Percentiles rank a stretch among this genome's conserved stretches.
phyloP scores from a whole-genome alignment of 139 green algal genomes.

The Prasinococcaceae sp. region DNA sequence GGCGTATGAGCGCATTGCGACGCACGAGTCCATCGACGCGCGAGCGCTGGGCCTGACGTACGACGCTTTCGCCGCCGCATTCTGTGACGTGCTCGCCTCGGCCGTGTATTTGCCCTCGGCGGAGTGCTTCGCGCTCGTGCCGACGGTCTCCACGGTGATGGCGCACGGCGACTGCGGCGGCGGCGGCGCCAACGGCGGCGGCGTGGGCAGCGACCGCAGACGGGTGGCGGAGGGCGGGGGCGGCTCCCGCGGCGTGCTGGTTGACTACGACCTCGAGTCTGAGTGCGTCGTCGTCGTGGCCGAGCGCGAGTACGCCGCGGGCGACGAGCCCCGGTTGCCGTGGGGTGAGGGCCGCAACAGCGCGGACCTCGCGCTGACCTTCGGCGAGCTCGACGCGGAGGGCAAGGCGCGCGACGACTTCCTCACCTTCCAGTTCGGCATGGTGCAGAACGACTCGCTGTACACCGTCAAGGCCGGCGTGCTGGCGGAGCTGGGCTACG shows the following conservation, averaged over 20 bases:
- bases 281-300: constrained; percentile 18
- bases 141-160: constrained; percentile 26
- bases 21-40: no score
- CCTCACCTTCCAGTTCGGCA: constrained; percentile 1
- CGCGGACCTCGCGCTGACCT: constrained; percentile 64
- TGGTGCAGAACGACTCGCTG: constrained; percentile 34
- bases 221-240: background rate
- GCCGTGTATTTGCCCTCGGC: constrained; percentile 67
- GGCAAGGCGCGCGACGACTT: no score
- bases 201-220: no score
- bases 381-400: constrained; percentile 50
- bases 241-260: background rate
- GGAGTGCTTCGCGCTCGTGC: constrained; percentile 78
- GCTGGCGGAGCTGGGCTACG: constrained; percentile 44
- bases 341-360: constrained; percentile 52
- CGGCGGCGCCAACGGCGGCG: background rate
- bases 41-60: no score
- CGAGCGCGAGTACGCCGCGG: no score
- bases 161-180: background rate
- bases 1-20: no score
- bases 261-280: constrained; percentile 24
- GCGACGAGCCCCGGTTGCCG: constrained; percentile 24
- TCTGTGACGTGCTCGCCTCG: constrained; percentile 62
- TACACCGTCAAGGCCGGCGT: constrained; percentile 52
- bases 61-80: constrained; percentile 48